Base-by-base conservation (phyloP, 73 alveolate species). In the Halteria grandinella region DNA sequence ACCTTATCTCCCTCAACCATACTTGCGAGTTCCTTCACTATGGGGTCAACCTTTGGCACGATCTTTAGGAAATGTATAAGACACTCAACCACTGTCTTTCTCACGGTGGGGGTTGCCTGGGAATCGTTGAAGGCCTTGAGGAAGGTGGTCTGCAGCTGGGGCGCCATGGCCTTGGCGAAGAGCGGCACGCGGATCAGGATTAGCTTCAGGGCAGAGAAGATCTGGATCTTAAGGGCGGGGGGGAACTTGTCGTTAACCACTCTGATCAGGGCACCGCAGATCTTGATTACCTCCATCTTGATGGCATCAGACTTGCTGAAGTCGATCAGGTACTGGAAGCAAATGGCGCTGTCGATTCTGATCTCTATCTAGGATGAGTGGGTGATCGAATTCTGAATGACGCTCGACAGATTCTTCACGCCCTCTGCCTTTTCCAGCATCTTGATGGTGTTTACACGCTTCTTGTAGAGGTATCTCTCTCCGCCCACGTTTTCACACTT, bases 181-280 rank as follows among this genome's bases (percentile, higher is more conserved):
- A 53, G 77, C 1, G 76, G 81, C 28, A 81, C 75, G n/a, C 47
- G 25, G 6, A 49, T 20, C 18, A 70, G 71, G 12, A 70, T 70
- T 6, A 70, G 75, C 48, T 54, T 70, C 31, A 90, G 69, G 11
- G 97, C 75, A 10, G 55, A 57, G 70, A 90, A 72, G 58, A 90
- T 80, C 27, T 81, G 85, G 39, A 75, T 55, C 91, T 90, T 90
- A 29, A 90, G 85, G 1, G 77, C 69, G 6, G 91, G 84, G 0
- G 93, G 94, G 87, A 86, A 91, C 59, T 83, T 86, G 70, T 91
- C 97, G 32, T 85, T 85, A 52, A 80, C 95, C 1, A 91, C 89
- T 15, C 97, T 64, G 75, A 91, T 87, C 45, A 91, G 71, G 11
- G 95, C 95, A 34, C 97, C 97, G 32, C 88, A 69, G 27, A 89